phyloP scores from a whole-genome alignment of 768 basidiomycete species.

The Paxillus involutus region DNA sequence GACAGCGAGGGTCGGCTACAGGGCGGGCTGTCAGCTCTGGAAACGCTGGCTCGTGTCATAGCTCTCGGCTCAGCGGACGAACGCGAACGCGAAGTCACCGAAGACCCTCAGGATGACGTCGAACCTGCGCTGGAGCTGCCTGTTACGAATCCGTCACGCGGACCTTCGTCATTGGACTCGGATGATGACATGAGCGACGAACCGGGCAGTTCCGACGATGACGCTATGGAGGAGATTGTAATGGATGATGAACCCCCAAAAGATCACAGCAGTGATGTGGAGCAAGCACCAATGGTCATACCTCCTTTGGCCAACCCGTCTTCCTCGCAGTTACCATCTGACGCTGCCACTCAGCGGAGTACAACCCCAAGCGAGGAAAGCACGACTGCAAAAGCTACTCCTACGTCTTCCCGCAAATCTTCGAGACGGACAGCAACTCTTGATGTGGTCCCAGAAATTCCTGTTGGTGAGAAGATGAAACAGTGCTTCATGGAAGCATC shows the following conservation, averaged over 20 bases:
- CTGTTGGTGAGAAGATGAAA: conserved; percentile 81
- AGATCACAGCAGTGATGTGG: conserved; percentile 29
- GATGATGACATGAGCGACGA: conserved; percentile 80
- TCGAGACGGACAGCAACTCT: conserved; percentile 46
- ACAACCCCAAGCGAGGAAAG: conserved; percentile 30
- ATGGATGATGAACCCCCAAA: conserved; percentile 64
- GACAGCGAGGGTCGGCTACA: conserved; percentile 81
- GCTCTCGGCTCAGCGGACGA: conserved; percentile 58
- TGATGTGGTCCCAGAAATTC: conserved; percentile 39
- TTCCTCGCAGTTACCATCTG: conserved; percentile 30
- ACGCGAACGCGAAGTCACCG: conserved; percentile 53
- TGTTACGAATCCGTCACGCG: conserved; percentile 51
- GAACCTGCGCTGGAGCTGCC: conserved; percentile 71
- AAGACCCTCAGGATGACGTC: conserved; percentile 55
- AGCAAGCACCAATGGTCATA: conserved; percentile 29
- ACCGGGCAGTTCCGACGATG: conserved; percentile 75
- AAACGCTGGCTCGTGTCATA: conserved; percentile 85
- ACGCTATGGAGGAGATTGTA: conserved; percentile 79
- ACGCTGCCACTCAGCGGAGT: conserved; percentile 26
- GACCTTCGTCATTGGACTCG: conserved; percentile 58
- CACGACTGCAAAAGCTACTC: conserved; percentile 33
- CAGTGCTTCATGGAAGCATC: conserved; percentile 70
- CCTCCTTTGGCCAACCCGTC: conserved; percentile 30
- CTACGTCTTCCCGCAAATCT: conserved; percentile 53
- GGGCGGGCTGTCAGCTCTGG: conserved; percentile 83